These are phyloP conservation scores for Smittium culicis DNA, from an alignment of 371 early-diverging fungal genomes.

Conservation along the genomic window DNA sequence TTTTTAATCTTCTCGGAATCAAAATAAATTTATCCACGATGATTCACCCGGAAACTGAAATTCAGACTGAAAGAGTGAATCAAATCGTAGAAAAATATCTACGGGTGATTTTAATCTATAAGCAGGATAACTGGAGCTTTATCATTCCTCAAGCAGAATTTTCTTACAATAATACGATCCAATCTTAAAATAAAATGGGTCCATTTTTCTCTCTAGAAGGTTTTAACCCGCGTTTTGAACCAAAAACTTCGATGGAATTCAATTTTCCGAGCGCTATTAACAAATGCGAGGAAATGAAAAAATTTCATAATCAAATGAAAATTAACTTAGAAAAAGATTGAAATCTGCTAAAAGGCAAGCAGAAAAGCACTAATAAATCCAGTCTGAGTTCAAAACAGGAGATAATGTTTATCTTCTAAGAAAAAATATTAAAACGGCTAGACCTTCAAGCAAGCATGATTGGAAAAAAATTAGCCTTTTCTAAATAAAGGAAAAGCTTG, in stretches of 20 bases:
- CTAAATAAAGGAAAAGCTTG: too few relatives aligned
- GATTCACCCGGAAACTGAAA: slow-evolving; percentile 38
- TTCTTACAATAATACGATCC: slow-evolving; percentile 32
- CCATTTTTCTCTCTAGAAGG: slow-evolving; percentile 5
- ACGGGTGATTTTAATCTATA: slow-evolving; percentile 22
- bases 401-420: too few relatives aligned
- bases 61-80: slow-evolving; percentile 39
- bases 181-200: slow-evolving; percentile 16
- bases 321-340: neutral
- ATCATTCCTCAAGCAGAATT: slow-evolving; percentile 35
- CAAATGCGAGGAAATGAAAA: neutral
- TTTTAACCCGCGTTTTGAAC: neutral
- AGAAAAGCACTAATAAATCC: too few relatives aligned
- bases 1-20: slow-evolving; percentile 18
- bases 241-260: neutral
- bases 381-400: too few relatives aligned
- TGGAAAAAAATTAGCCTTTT: too few relatives aligned
- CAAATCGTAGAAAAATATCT: slow-evolving; percentile 36
- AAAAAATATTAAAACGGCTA: too few relatives aligned
- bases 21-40: slow-evolving; percentile 29
- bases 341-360: too few relatives aligned
- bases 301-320: neutral
- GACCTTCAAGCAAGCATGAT: too few relatives aligned
- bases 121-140: slow-evolving; percentile 35
- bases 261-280: neutral